phyloP scores from a whole-genome alignment of 352 stramenopile genomes.

The Blastocystis hominis region DNA sequence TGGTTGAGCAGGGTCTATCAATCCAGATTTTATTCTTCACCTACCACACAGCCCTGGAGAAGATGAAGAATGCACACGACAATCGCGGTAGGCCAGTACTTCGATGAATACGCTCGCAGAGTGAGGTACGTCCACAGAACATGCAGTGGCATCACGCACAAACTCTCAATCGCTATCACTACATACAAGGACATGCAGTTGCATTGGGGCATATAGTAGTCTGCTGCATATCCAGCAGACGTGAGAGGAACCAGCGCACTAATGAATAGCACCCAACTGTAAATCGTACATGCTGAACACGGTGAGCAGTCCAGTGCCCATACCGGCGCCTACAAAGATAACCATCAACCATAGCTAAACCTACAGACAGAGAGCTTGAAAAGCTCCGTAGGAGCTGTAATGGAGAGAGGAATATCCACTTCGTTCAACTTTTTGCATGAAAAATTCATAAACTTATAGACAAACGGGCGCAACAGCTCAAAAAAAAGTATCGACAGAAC shows the following conservation, averaged over 20 bases:
- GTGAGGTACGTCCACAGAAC: slow-evolving; percentile 31
- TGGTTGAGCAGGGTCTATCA: not conserved
- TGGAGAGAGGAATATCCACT: slow-evolving; percentile 34
- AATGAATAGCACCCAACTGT: not conserved
- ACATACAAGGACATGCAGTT: slow-evolving; percentile 25
- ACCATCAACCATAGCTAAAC: not conserved
- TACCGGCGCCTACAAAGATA: not conserved
- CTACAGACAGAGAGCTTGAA: slow-evolving; percentile 19
- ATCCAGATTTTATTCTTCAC: not conserved
- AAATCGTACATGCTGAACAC: not conserved
- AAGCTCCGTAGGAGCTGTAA: slow-evolving; percentile 3
- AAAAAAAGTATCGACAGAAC: not conserved
- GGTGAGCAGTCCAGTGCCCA: slow-evolving; percentile 30
- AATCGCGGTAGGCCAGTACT: not conserved
- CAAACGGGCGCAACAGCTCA: slow-evolving; percentile 22
- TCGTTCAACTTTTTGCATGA: slow-evolving; percentile 8
- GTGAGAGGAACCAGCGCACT: slow-evolving; percentile 46
- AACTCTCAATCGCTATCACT: not conserved
- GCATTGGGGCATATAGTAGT: slow-evolving; percentile 15
- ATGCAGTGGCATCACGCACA: slow-evolving; percentile 34
- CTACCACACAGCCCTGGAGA: not conserved
- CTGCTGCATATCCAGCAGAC: not conserved
- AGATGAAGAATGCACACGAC: slow-evolving; percentile 1
- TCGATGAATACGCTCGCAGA: not conserved
- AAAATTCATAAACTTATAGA: not conserved